Evolutionary conservation across 2,329 filamentous ascomycete genomes (phyloP), one percentile per base, ranked within the genome.

Genomic region (Claviceps sp.): DNA sequence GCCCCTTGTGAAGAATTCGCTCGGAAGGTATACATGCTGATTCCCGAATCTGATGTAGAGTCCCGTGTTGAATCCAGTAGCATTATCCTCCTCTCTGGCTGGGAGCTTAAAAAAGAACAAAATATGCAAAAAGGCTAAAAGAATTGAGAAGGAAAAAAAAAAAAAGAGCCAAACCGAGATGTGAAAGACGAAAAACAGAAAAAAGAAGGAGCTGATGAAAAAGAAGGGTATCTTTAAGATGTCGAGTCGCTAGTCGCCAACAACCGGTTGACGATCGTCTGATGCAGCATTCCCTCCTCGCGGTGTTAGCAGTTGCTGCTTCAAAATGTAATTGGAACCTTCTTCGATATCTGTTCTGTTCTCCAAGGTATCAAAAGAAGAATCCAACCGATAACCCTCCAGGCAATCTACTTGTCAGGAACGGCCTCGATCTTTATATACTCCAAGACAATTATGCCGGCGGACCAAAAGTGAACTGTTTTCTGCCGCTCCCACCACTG

Each of bases 21-120:
- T 43, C 45, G 45, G 26, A 51, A 51, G 45, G 45, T 47, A 47
- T 48, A 44, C 50, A 51, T 47, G 20, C 26, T 51, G 22, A 7
- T 36, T 45, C 16, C 26, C 44, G 22, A 7, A 37, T 20, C 22
- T 17, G 37, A 29, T 39, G 16, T 5, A 23, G 22, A 37, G 36
- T 5, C 14, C 42, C 17, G 13, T 37, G 42, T 38, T 48, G 46
- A 22, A 40, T 36, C 39, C 26, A 34, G 39, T 49, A n/a, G 38
- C 47, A 49, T 49, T 43, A 13, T 49, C 5, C 16, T 17, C 5
- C 46, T 49, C n/a, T 43, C 20, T 4, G 23, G 5, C 8, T 3
- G 11, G 11, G 13, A 37, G 29, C 29, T 11, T 9, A 17, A 13
- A 16, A 16, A 13, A n/a, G 42, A 44, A 13, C 20, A 23, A 40